Percentiles rank a stretch among this genome's conserved stretches.
These are phyloP conservation scores for Acanthamoeba triangularis DNA, from an alignment of 208 protist genomes.

Conservation along the genomic window DNA sequence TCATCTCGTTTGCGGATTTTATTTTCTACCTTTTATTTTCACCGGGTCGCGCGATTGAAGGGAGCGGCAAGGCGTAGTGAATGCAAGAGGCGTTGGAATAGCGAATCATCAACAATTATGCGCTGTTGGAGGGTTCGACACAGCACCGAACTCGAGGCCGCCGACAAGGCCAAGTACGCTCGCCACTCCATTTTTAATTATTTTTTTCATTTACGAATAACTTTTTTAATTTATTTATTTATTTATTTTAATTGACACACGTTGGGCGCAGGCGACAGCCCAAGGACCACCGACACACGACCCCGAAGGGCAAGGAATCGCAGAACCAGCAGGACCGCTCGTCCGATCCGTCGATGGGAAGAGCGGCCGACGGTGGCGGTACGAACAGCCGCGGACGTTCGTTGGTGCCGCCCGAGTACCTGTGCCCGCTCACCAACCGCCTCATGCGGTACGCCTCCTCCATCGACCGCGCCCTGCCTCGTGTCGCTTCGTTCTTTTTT, in stretches of 20 bases:
- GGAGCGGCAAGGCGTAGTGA: too few species aligned
- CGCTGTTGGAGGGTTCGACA: not conserved
- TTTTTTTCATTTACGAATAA: not conserved
- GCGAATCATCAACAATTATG: not conserved
- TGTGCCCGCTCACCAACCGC: constrained; percentile 31
- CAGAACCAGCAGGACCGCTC: too few species aligned
- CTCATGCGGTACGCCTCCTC: constrained; percentile 9
- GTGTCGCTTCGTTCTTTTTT: not conserved
- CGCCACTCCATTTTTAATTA: too few species aligned
- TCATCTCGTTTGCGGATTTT: too few species aligned
- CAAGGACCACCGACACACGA: not conserved
- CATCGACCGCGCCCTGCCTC: not conserved
- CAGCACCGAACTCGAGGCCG: not conserved
- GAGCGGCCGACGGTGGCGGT: not conserved
- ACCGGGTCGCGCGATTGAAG: too few species aligned
- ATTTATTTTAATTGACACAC: too few species aligned
- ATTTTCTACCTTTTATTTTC: too few species aligned
- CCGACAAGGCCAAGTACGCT: not conserved
- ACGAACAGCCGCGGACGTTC: not conserved
- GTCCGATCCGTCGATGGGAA: not conserved
- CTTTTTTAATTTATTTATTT: too few species aligned
- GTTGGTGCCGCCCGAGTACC: constrained; percentile 13
- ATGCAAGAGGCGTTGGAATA: too few species aligned
- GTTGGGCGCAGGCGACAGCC: not conserved
- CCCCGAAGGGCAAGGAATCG: not conserved